Conservation (phyloP, 2,329 filamentous ascomycete species). For the Apiospora saccharicola region DNA sequence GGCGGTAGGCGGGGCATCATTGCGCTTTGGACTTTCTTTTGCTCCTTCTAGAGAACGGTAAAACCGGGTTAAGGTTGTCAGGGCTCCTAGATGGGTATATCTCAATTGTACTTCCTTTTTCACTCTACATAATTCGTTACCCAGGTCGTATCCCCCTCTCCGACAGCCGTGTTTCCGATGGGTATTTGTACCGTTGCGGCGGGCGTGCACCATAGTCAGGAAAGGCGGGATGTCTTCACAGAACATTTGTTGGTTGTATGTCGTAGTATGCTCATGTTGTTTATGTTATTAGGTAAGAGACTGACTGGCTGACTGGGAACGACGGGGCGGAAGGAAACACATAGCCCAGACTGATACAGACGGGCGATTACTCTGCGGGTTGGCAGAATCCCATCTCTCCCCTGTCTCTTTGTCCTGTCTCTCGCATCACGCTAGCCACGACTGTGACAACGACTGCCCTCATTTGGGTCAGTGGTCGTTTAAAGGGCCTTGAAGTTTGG, state of each 20-base stretch:
- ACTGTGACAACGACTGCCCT: conserved; percentile 22
- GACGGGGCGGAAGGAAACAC: conserved; percentile 5
- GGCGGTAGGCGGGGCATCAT: conserved; percentile 15
- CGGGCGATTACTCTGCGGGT: conserved; percentile 6
- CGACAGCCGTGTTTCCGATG: background rate
- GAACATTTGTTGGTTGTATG: background rate
- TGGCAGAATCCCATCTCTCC: conserved; percentile 17
- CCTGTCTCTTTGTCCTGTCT: conserved; percentile 21
- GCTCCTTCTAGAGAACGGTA: conserved; percentile 11
- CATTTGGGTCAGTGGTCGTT: conserved; percentile 9
- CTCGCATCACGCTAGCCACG: conserved; percentile 21
- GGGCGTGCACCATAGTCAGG: background rate
- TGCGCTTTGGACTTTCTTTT: conserved; percentile 17
- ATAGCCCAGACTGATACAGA: background rate
- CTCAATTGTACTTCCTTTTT: background rate
- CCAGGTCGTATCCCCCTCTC: background rate
- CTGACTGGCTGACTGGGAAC: background rate
- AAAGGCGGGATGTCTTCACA: background rate
- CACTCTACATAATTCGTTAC: background rate
- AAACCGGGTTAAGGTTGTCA: conserved; percentile 16
- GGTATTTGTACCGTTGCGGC: background rate
- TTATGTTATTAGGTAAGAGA: background rate
- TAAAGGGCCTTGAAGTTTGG: conserved; percentile 7
- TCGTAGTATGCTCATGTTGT: background rate
- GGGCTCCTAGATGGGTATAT: background rate